Conservation (phyloP, 2,329 filamentous ascomycete genomes). For the Chrysoporthe cubensis region DNA sequence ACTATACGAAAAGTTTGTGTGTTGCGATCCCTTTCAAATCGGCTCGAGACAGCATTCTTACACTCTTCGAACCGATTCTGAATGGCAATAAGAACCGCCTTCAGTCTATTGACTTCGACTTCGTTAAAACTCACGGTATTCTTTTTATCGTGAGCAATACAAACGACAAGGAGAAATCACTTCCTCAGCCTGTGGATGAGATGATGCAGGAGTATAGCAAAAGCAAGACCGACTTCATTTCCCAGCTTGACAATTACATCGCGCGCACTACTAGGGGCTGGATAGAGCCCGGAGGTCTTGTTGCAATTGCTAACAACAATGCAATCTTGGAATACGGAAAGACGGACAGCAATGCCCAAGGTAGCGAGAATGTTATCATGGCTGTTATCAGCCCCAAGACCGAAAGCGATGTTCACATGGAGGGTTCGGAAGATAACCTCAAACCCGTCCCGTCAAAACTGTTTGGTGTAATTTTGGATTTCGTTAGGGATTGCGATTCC, state of each 20-base stretch:
- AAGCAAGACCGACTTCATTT: slow-evolving; percentile 49
- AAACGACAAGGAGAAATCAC: slow-evolving; percentile 19
- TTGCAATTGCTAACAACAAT: slow-evolving; percentile 61
- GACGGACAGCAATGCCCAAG: slow-evolving; percentile 16
- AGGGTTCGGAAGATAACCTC: slow-evolving; percentile 5
- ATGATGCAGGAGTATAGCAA: background rate
- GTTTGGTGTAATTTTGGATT: slow-evolving; percentile 42
- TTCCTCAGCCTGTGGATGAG: slow-evolving; percentile 38
- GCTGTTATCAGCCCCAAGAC: slow-evolving; percentile 37
- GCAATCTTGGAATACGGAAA: slow-evolving; percentile 58
- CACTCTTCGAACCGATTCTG: slow-evolving; percentile 58
- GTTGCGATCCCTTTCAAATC: slow-evolving; percentile 69
- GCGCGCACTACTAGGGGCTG: slow-evolving; percentile 53
- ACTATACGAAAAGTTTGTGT: slow-evolving; percentile 72
- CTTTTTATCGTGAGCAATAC: slow-evolving; percentile 50
- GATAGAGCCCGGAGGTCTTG: slow-evolving; percentile 57
- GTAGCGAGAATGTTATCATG: slow-evolving; percentile 47
- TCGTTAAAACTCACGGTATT: slow-evolving; percentile 67
- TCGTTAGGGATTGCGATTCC: slow-evolving; percentile 50
- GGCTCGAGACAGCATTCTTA: slow-evolving; percentile 55
- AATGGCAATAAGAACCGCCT: slow-evolving; percentile 35
- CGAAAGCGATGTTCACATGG: slow-evolving; percentile 15
- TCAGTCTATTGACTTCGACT: slow-evolving; percentile 58
- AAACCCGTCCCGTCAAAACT: slow-evolving; percentile 30
- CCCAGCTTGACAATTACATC: slow-evolving; percentile 61